Conservation (phyloP, 441 rosid genomes). For the Macaranga tanarius region DNA sequence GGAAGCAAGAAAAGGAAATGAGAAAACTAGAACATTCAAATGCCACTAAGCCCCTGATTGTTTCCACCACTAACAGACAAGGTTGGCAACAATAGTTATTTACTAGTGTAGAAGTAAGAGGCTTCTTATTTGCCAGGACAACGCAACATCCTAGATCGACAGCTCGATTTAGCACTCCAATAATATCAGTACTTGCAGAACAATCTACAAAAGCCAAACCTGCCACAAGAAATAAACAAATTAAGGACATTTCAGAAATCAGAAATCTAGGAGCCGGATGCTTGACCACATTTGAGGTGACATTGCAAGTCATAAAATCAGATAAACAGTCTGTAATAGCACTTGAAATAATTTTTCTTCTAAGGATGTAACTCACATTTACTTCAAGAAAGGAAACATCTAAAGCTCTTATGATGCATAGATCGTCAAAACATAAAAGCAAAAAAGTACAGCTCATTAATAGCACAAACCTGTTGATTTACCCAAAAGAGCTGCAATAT, state of each 20-base stretch:
- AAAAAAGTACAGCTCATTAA: neutral
- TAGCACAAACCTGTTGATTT: slow-evolving; percentile 66
- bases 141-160: slow-evolving; percentile 67
- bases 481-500: slow-evolving; percentile 53
- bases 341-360: neutral
- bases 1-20: neutral
- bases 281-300: slow-evolving; percentile 15
- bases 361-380: neutral
- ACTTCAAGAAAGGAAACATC: too few species aligned
- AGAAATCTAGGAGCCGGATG: neutral
- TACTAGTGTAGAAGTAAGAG: slow-evolving; percentile 83
- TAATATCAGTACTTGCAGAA: slow-evolving; percentile 71
- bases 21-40: neutral
- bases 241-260: slow-evolving; percentile 6
- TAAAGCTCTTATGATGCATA: neutral
- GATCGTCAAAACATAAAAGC: slow-evolving; percentile 2
- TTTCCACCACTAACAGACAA: slow-evolving; percentile 1
- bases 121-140: slow-evolving; percentile 93
- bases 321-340: slow-evolving; percentile 1
- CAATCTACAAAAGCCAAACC: slow-evolving; percentile 85
- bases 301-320: slow-evolving; percentile 1
- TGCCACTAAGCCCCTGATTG: neutral
- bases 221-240: slow-evolving; percentile 27
- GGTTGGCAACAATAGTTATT: slow-evolving; percentile 18
- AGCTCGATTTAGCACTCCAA: slow-evolving; percentile 48